These are phyloP conservation scores for Vaccinium vitisidaea DNA, from an alignment of 148 eudicot genomes.

Conservation along the genomic window DNA sequence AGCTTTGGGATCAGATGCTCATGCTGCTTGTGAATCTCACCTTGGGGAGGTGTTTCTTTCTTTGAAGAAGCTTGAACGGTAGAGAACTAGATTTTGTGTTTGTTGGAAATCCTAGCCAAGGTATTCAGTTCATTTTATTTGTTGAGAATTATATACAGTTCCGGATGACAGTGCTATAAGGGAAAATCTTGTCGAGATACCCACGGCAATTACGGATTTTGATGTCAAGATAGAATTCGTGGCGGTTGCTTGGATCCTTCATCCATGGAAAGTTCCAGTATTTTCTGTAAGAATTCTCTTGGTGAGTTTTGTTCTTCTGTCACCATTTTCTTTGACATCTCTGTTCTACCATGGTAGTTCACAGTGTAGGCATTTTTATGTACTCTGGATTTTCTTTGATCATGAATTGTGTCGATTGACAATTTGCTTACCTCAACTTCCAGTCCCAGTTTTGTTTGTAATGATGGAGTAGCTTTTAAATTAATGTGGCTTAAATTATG, in stretches of 20 bases:
- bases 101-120: constrained; percentile 1
- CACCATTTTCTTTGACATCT: background rate
- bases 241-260: constrained; percentile 7
- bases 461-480: background rate
- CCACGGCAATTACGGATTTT: background rate
- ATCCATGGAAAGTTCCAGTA: background rate
- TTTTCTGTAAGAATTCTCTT: background rate
- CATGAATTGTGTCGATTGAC: background rate
- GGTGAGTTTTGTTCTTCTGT: background rate
- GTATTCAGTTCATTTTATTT: constrained; percentile 1
- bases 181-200: background rate
- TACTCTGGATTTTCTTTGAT: background rate
- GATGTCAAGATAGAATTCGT: background rate
- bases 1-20: constrained; percentile 60
- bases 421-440: background rate
- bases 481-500: background rate
- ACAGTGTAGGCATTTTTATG: background rate
- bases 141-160: background rate
- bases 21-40: constrained; percentile 64
- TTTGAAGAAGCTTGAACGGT: constrained; percentile 46
- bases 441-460: background rate
- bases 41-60: constrained; percentile 73
- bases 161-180: background rate
- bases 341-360: background rate
- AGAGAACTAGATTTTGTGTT: background rate